Evolutionary conservation across 768 basidiomycete genomes (phyloP).

Genomic region (Tubosaeta sp.): DNA sequence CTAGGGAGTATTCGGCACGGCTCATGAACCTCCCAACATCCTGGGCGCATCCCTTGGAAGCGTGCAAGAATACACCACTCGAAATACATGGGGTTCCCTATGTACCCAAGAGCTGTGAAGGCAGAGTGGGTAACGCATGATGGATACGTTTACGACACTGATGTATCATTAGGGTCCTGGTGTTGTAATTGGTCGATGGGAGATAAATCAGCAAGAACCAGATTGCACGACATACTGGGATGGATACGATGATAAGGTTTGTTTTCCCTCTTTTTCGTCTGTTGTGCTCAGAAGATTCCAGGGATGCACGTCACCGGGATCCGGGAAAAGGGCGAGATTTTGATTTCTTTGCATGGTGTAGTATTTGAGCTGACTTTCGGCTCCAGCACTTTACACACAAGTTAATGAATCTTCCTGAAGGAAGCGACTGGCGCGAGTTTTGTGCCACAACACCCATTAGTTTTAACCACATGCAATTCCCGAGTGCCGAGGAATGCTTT

Average conservation of each 20-base stretch:
- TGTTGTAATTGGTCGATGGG: constrained; percentile 25
- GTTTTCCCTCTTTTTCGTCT: background rate
- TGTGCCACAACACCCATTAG: constrained; percentile 32
- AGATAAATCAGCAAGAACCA: constrained; percentile 23
- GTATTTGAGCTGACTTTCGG: too few species aligned
- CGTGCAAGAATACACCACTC: constrained; percentile 19
- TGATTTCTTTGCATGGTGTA: too few species aligned
- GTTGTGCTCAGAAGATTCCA: background rate
- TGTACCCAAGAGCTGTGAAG: constrained; percentile 21
- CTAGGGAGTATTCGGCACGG: constrained; percentile 27
- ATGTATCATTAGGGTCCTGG: constrained; percentile 9
- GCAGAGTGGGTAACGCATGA: constrained; percentile 8
- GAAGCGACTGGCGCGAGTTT: constrained; percentile 30
- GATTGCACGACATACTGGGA: constrained; percentile 26
- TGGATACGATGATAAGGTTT: constrained; percentile 23
- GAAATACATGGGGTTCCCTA: constrained; percentile 19
- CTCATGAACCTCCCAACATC: constrained; percentile 26
- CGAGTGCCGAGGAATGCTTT: constrained; percentile 15
- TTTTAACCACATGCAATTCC: constrained; percentile 23
- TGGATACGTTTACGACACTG: too few species aligned
- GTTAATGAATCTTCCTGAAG: constrained; percentile 22
- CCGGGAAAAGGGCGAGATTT: constrained; percentile 16
- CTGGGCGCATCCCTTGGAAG: constrained; percentile 17
- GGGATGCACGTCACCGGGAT: constrained; percentile 24
- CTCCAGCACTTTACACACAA: constrained; percentile 24